phyloP scores from a whole-genome alignment of 2,329 filamentous ascomycete species.

The Westerdykella sp. region DNA sequence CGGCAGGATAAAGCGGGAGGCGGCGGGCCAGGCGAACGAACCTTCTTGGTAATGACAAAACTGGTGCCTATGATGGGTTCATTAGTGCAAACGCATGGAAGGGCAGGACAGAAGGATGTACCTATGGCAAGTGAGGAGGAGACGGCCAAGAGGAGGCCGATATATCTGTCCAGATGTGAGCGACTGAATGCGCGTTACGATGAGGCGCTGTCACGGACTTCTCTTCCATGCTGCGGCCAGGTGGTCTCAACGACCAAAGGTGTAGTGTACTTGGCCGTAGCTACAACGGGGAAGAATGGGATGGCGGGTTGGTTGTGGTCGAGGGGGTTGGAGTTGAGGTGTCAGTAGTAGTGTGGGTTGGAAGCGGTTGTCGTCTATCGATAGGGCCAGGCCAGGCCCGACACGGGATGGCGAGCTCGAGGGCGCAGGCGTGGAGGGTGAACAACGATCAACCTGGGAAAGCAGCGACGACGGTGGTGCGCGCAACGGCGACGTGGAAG shows the following conservation, averaged over 20 bases:
- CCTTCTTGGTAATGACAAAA: constrained; percentile 99
- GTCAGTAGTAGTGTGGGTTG: not conserved
- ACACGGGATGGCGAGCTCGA: constrained; percentile 2
- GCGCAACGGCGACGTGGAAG: constrained; percentile 6
- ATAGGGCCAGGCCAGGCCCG: constrained; percentile 8
- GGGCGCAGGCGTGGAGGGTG: not conserved
- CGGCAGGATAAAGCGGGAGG: not conserved
- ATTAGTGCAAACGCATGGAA: constrained; percentile 11
- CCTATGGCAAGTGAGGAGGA: constrained; percentile 38
- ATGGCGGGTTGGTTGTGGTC: not conserved
- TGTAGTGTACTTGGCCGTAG: not conserved
- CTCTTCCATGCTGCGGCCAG: constrained; percentile 30
- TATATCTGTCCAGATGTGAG: constrained; percentile 34
- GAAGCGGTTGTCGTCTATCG: constrained; percentile 8
- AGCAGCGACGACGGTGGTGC: not conserved
- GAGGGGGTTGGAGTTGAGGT: not conserved
- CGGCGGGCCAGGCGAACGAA: constrained; percentile 38
- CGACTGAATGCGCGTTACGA: not conserved
- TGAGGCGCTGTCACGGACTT: constrained; percentile 29
- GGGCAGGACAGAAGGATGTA: constrained; percentile 8
- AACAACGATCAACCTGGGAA: not conserved
- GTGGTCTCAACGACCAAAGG: constrained; percentile 6
- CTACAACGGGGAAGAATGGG: not conserved
- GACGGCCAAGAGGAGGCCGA: constrained; percentile 37
- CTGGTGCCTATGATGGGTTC: constrained; percentile 61